These are phyloP conservation scores for Chaetomium fimeti DNA, from an alignment of 495 filamentous ascomycete genomes.

Conservation along the genomic window DNA sequence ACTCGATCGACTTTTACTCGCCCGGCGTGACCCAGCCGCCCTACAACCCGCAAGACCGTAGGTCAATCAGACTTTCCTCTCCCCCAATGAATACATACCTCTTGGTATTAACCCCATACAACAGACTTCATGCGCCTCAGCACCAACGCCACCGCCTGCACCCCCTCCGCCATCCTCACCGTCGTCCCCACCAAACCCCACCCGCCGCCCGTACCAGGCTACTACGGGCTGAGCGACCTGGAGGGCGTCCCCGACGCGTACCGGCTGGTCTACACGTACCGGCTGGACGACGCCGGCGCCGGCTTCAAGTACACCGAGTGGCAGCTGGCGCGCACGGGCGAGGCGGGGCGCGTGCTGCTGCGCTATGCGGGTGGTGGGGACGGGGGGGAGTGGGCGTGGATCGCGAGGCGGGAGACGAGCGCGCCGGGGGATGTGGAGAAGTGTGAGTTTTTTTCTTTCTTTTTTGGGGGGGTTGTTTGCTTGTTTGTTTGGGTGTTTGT, in stretches of 20 bases:
- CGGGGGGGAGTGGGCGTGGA: conserved; percentile 19
- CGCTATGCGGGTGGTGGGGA: conserved; percentile 12
- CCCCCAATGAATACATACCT: neutral
- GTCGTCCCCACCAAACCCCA: conserved; percentile 31
- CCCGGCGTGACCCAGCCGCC: conserved; percentile 25
- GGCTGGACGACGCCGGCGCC: conserved; percentile 14
- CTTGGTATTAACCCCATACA: neutral
- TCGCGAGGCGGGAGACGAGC: conserved; percentile 25
- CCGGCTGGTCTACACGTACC: conserved; percentile 23
- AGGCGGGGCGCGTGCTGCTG: conserved; percentile 4
- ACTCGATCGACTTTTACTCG: conserved; percentile 13
- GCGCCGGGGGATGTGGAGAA: conserved; percentile 12
- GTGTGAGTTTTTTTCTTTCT: conserved; percentile 13
- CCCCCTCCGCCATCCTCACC: conserved; percentile 1
- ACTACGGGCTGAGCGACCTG: conserved; percentile 24
- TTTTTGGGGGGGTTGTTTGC: neutral
- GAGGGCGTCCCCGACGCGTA: conserved; percentile 26
- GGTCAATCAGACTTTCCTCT: neutral
- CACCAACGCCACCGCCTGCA: conserved; percentile 2
- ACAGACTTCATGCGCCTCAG: conserved; percentile 22
- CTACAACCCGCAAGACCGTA: conserved; percentile 25
- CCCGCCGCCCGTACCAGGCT: conserved; percentile 31
- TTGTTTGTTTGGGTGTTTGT: neutral
- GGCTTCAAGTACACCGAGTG: conserved; percentile 17
- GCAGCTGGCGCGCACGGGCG: neutral